A percentile compares a stretch with the other conserved stretches of the same genome.
phyloP scores from a whole-genome alignment of 805 yeast species.

The Saccharomycopsis fibuligera region DNA sequence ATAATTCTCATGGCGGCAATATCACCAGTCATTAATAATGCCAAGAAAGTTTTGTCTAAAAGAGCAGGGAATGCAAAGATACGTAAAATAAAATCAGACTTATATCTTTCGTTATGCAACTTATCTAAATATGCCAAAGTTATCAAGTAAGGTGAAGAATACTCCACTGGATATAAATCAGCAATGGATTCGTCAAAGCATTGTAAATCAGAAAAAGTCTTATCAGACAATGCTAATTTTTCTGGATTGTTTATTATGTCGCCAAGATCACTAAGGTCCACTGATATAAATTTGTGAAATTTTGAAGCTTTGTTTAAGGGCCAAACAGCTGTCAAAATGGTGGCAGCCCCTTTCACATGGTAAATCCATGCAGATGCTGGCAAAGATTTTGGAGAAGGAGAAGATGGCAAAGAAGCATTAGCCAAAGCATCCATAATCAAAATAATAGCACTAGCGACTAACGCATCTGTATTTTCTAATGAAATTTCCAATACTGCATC shows the following conservation, averaged over 20 bases:
- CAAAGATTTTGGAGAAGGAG: conserved; percentile 40
- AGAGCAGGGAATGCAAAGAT: conserved; percentile 92
- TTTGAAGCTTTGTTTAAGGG: conserved; percentile 68
- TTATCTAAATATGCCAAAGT: conserved; percentile 82
- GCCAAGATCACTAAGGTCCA: conserved; percentile 84
- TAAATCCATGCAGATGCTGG: conserved; percentile 97
- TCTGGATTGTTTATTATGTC: conserved; percentile 46
- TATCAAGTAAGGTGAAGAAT: conserved; percentile 78
- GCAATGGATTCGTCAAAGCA: conserved; percentile 84
- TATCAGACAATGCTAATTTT: conserved; percentile 20
- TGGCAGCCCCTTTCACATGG: conserved; percentile 96
- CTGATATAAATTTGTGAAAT: conserved; percentile 67
- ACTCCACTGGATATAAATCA: conserved; percentile 80
- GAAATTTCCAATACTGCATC: conserved; percentile 83
- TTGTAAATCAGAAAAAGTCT: conserved; percentile 45
- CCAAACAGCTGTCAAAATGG: conserved; percentile 94
- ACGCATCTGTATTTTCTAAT: conserved; percentile 82
- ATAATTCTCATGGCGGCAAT: conserved; percentile 83
- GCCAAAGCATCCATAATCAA: conserved; percentile 91
- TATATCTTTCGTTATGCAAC: conserved; percentile 71
- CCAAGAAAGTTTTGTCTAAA: conserved; percentile 72
- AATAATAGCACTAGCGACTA: conserved; percentile 86
- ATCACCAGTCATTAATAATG: conserved; percentile 78
- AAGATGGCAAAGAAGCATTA: conserved; percentile 59
- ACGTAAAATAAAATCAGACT: conserved; percentile 78